These are phyloP conservation scores for Acanthamoeba quina DNA, from an alignment of 208 protist genomes.

Conservation along the genomic window DNA sequence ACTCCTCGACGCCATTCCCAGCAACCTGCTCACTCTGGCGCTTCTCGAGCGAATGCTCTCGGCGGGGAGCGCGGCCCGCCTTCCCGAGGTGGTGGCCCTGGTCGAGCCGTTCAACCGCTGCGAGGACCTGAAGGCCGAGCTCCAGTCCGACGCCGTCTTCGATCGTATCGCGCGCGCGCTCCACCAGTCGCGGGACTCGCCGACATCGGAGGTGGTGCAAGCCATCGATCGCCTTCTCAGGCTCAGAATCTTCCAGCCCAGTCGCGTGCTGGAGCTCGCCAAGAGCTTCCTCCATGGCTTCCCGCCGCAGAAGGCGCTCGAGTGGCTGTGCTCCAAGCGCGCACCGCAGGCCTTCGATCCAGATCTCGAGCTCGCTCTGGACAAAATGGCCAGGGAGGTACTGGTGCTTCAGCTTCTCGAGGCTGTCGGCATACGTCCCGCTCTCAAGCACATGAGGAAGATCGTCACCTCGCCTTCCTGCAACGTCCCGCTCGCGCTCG, in stretches of 20 bases:
- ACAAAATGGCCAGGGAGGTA: conserved; percentile 4
- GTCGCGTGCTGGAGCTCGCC: neutral
- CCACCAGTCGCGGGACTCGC: neutral
- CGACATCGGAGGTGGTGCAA: neutral
- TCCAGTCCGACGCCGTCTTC: neutral
- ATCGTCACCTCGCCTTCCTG: neutral
- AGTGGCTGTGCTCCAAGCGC: conserved; percentile 10
- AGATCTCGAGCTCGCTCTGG: conserved; percentile 1
- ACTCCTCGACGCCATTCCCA: neutral
- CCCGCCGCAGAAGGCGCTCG: neutral
- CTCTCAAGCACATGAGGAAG: conserved; percentile 3
- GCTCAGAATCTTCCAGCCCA: neutral
- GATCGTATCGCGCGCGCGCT: neutral
- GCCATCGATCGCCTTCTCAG: neutral
- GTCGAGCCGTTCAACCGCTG: neutral
- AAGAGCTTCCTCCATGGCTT: conserved; percentile 27
- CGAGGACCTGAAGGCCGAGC: neutral
- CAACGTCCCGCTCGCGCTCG: conserved; percentile 16
- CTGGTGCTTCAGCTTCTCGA: conserved; percentile 10
- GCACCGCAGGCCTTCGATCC: neutral
- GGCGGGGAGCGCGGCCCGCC: neutral
- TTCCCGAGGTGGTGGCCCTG: neutral
- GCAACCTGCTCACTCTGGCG: neutral
- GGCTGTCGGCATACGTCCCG: neutral
- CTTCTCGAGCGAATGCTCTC: neutral